phyloP scores from a whole-genome alignment of 2,329 filamentous ascomycete genomes.

The Rhynchosporium agropyri region DNA sequence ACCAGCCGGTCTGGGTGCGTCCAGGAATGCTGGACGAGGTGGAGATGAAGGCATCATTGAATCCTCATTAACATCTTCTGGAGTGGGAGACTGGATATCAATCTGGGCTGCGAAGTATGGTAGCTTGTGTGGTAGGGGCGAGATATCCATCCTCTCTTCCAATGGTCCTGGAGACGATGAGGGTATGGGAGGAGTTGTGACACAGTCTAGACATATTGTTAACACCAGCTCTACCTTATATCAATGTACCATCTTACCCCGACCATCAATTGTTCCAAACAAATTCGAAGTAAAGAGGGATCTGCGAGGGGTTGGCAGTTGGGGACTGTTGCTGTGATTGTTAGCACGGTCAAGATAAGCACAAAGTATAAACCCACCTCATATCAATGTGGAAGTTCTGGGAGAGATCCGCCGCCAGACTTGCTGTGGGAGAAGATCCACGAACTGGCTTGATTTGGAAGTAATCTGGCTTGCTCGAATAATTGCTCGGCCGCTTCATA shows the following conservation, averaged over 20 bases:
- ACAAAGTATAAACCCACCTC: conserved; percentile 61
- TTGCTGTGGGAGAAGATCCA: conserved; percentile 88
- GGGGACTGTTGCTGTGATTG: conserved; percentile 59
- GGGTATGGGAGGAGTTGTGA: conserved; percentile 81
- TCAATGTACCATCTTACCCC: conserved; percentile 51
- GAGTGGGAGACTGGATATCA: conserved; percentile 73
- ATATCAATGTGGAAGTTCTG: conserved; percentile 97
- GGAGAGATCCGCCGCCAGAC: conserved; percentile 89
- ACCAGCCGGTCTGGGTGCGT: conserved; percentile 52
- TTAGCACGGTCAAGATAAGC: conserved; percentile 22
- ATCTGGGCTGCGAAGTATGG: conserved; percentile 63
- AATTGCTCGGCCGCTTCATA: conserved; percentile 70
- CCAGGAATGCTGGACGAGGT: conserved; percentile 51
- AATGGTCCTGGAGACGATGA: conserved; percentile 78
- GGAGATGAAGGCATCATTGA: conserved; percentile 62
- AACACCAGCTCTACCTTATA: conserved; percentile 43
- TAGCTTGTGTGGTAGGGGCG: conserved; percentile 85
- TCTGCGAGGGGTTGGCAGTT: conserved; percentile 79
- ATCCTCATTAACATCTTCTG: conserved; percentile 50
- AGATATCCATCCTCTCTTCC: conserved; percentile 88
- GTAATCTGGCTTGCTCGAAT: conserved; percentile 80
- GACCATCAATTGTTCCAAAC: conserved; percentile 49
- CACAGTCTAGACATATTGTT: conserved; percentile 58
- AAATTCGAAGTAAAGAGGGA: conserved; percentile 79
- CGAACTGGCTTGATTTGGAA: conserved; percentile 77